phyloP scores from a whole-genome alignment of 2,329 filamentous ascomycete species.

The Trichothecium roseum region DNA sequence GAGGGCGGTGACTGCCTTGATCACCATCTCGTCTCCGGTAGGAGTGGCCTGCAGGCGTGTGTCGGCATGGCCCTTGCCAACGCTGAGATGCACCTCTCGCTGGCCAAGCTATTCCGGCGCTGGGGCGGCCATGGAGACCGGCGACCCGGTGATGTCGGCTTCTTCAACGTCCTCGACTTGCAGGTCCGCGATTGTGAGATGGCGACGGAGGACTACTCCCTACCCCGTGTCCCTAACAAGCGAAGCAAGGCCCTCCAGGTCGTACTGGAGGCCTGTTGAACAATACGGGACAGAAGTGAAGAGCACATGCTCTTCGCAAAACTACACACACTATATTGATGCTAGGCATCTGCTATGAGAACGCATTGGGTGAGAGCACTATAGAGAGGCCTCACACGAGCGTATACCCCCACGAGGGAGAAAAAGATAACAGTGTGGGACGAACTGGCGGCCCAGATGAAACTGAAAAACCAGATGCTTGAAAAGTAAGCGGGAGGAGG shows the following conservation, averaged over 20 bases:
- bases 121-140: conserved; percentile 24
- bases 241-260: conserved; percentile 23
- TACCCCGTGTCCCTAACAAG: conserved; percentile 25
- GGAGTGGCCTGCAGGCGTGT: conserved; percentile 22
- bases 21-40: conserved; percentile 22
- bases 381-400: too few relatives aligned
- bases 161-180: conserved; percentile 23
- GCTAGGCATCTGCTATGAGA: too few relatives aligned
- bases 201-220: conserved; percentile 24
- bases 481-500: too few relatives aligned
- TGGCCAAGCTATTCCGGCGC: conserved; percentile 25
- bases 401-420: too few relatives aligned
- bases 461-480: too few relatives aligned
- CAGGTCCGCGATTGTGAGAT: conserved; percentile 22
- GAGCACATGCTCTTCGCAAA: too few relatives aligned
- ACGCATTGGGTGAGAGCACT: too few relatives aligned
- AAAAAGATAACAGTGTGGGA: too few relatives aligned
- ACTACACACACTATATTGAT: too few relatives aligned
- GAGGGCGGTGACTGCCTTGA: conserved; percentile 20
- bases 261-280: conserved; percentile 17
- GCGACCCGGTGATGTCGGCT: conserved; percentile 20
- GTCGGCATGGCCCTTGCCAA: conserved; percentile 26
- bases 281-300: too few relatives aligned
- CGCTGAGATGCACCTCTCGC: conserved; percentile 25
- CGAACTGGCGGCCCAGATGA: too few relatives aligned